Conservation (phyloP, 352 stramenopile genomes). For the Globisporangium polare region DNA sequence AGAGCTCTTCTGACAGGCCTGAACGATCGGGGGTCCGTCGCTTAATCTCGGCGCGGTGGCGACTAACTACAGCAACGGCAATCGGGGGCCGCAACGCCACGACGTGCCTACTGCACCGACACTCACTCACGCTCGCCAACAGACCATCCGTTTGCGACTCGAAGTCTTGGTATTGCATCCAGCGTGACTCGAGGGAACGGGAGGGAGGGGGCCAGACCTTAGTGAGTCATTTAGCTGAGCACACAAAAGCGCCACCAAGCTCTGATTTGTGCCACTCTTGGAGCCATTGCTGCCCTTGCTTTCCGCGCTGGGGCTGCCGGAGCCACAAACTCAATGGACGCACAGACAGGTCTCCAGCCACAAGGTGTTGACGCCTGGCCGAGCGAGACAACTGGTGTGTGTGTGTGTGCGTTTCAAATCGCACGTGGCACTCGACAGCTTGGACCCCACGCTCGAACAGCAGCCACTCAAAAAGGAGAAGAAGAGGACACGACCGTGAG, state of each 20-base stretch:
- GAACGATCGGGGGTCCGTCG: neutral
- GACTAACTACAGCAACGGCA: neutral
- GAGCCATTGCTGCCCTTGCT: neutral
- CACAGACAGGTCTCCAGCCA: neutral
- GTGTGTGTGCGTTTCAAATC: too few relatives aligned
- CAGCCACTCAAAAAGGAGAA: neutral
- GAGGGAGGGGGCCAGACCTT: neutral
- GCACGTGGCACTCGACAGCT: too few relatives aligned
- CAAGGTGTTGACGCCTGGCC: neutral
- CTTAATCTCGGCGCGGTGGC: too few relatives aligned
- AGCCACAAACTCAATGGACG: neutral
- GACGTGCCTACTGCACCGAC: neutral
- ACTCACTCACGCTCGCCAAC: neutral
- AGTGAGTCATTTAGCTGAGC: neutral
- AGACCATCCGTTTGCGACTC: neutral
- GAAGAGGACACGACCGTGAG: neutral
- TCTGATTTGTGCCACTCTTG: slow-evolving; percentile 2
- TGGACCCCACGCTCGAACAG: neutral
- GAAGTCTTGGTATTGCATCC: neutral
- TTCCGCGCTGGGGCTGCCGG: neutral
- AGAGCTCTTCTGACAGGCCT: neutral
- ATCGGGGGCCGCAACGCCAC: neutral
- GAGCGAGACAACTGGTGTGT: too few relatives aligned
- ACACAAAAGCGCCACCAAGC: neutral
- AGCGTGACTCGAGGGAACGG: neutral